Evolutionary conservation across 2,329 filamentous ascomycete species (phyloP).

Genomic region (Claviceps humidiphila): DNA sequence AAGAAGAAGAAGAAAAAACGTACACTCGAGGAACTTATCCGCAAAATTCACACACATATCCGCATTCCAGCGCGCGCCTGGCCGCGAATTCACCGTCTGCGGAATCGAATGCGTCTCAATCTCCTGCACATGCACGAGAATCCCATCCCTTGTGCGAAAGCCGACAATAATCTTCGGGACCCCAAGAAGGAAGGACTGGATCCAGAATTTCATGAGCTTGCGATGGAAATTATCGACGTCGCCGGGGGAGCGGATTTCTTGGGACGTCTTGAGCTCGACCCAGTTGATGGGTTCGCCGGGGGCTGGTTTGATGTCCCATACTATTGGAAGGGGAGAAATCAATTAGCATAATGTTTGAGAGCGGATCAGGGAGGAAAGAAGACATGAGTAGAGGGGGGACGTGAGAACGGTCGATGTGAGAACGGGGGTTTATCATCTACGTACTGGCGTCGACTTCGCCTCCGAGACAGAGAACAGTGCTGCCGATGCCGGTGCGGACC

Average conservation of each 20-base stretch:
- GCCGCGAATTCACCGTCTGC: slow-evolving; percentile 52
- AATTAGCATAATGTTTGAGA: neutral
- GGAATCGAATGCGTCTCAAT: slow-evolving; percentile 72
- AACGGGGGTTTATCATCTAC: slow-evolving; percentile 1
- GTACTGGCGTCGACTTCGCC: slow-evolving; percentile 85
- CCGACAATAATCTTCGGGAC: slow-evolving; percentile 88
- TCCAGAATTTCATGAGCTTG: slow-evolving; percentile 93
- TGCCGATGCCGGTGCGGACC: slow-evolving; percentile 75
- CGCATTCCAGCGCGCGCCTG: slow-evolving; percentile 69
- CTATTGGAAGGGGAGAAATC: slow-evolving; percentile 22
- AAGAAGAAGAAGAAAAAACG: slow-evolving; percentile 17
- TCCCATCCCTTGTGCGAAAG: slow-evolving; percentile 61
- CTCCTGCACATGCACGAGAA: slow-evolving; percentile 61
- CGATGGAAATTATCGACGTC: slow-evolving; percentile 69
- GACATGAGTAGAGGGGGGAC: neutral
- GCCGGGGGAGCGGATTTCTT: slow-evolving; percentile 51
- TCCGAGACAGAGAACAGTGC: slow-evolving; percentile 61
- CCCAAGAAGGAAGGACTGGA: slow-evolving; percentile 86
- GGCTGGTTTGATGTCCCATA: slow-evolving; percentile 71
- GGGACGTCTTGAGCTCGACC: slow-evolving; percentile 91
- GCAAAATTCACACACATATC: slow-evolving; percentile 91
- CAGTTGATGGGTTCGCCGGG: slow-evolving; percentile 65
- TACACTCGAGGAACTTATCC: slow-evolving; percentile 62
- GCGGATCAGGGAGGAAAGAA: too few species aligned
- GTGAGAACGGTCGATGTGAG: slow-evolving; percentile 1